Evolutionary conservation across 2,329 filamentous ascomycete species (phyloP), one percentile per base, ranked within the genome.

Genomic region (Alternaria triticimaculans): DNA sequence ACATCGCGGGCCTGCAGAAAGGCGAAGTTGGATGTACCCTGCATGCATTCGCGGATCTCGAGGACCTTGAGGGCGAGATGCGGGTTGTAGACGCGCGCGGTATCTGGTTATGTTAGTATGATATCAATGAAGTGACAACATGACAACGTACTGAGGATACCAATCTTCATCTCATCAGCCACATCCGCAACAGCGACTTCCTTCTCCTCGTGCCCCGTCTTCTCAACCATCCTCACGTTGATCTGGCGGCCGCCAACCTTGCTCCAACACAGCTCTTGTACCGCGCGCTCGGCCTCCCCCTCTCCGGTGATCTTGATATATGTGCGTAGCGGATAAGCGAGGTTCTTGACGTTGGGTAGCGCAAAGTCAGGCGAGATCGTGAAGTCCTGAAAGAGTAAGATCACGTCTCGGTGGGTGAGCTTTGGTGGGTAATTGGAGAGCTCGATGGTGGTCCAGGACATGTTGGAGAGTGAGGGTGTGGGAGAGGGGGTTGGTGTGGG

Each of bases 91-190:
- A 56, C 41, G 21, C 55, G 65, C 14, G 67, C 63, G 25, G 63
- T 55, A 18, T 66, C 67, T 70, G 41, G 4, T 18, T 10, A 7
- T 8, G 3, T 53, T 41, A 14, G 45, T n/a, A 60, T 9, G n/a
- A 26, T 14, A 20, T 26, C 10, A 2, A 3, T 25, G 11, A 30
- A 28, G 4, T 21, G 15, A 30, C 12, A 11, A 20, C n/a, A 6
- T 37, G 5, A 12, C 1, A 15, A 60, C 63, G 43, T 56, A 68
- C 67, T 65, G 18, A 68, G 41, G 18, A 66, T 65, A n/a, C 41
- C 54, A n/a, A 58, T 62, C 55, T 65, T 70, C 60, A 68, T 37
- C 48, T 65, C 62, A 15, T 68, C 55, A 14, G 59, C 62, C 18
- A 70, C 15, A 4, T 66, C 54, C 14, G 51, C 48, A 6, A 68